These are phyloP conservation scores for Climacium dendroides DNA, from an alignment of 225 moss, liverwort and hornwort species.

Conservation along the genomic window DNA sequence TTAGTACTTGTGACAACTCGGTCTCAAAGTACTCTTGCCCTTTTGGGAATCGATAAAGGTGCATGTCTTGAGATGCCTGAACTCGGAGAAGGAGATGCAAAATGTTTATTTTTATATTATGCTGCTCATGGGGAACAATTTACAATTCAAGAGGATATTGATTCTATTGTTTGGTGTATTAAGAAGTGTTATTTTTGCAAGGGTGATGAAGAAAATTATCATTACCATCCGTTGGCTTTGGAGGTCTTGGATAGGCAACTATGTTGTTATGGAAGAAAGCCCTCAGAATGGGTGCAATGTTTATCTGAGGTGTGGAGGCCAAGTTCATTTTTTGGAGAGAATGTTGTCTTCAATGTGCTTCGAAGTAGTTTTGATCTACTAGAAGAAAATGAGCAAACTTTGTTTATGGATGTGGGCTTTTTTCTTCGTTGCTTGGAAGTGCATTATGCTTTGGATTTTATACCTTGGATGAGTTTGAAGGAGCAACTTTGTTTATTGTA, in stretches of 20 bases:
- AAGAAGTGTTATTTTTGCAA: not conserved
- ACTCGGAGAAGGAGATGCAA: not conserved
- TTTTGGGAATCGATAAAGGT: not conserved
- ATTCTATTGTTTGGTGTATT: not conserved
- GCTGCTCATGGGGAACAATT: not conserved
- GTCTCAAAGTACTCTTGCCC: not conserved
- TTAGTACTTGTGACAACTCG: not conserved
- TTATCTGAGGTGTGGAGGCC: not conserved
- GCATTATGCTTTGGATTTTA: too few species aligned
- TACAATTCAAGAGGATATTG: not conserved
- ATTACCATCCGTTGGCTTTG: not conserved
- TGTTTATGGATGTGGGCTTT: not conserved
- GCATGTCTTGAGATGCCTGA: not conserved
- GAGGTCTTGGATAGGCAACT: not conserved
- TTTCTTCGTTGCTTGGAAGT: too few species aligned
- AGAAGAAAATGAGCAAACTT: not conserved
- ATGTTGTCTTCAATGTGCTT: not conserved
- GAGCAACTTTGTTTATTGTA: too few species aligned
- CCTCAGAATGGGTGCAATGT: not conserved
- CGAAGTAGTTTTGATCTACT: not conserved
- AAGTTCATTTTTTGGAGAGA: not conserved
- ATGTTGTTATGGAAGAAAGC: not conserved
- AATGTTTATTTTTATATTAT: not conserved
- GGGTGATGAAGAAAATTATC: not conserved
- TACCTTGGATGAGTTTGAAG: too few species aligned